Percentiles rank a stretch among this genome's conserved stretches.
phyloP scores from a whole-genome alignment of 2,329 filamentous ascomycete genomes.

The Didymella pinodella region DNA sequence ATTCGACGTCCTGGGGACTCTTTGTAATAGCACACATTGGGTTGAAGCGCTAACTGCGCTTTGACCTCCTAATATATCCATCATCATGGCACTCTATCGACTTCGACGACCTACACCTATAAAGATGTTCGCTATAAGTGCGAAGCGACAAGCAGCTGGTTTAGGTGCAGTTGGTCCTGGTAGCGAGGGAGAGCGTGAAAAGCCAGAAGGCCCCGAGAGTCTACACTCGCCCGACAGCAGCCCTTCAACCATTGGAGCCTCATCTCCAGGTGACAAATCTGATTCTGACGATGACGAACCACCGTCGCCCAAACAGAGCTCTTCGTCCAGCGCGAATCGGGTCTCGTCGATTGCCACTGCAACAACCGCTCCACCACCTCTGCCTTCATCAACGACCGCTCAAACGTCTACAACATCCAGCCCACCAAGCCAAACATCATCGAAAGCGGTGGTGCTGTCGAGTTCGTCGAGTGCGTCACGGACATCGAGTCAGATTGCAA shows the following conservation, averaged over 20 bases:
- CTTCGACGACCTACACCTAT: conserved; percentile 42
- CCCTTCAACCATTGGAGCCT: conserved; percentile 20
- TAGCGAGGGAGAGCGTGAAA: conserved; percentile 10
- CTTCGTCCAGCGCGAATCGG: conserved; percentile 5
- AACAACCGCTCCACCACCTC: not conserved
- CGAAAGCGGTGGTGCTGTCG: not conserved
- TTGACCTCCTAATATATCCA: conserved; percentile 23
- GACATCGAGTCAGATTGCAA: not conserved
- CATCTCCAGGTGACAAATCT: conserved; percentile 23
- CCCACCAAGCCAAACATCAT: not conserved
- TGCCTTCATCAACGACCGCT: conserved; percentile 1
- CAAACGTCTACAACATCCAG: not conserved
- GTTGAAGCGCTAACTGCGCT: conserved; percentile 9
- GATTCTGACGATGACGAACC: conserved; percentile 29
- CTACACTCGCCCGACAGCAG: conserved; percentile 36
- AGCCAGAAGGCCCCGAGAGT: conserved; percentile 29
- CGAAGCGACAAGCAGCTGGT: conserved; percentile 33
- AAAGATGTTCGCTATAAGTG: conserved; percentile 23
- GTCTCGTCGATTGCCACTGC: conserved; percentile 2
- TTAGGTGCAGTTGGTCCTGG: conserved; percentile 20
- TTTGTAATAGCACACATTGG: conserved; percentile 11
- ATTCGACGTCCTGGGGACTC: conserved; percentile 42
- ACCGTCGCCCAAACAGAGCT: conserved; percentile 21
- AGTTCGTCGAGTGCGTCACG: not conserved
- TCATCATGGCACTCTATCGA: conserved; percentile 39